Conservation (phyloP, 164 flowering plant species). For the Vitis labrusca region DNA sequence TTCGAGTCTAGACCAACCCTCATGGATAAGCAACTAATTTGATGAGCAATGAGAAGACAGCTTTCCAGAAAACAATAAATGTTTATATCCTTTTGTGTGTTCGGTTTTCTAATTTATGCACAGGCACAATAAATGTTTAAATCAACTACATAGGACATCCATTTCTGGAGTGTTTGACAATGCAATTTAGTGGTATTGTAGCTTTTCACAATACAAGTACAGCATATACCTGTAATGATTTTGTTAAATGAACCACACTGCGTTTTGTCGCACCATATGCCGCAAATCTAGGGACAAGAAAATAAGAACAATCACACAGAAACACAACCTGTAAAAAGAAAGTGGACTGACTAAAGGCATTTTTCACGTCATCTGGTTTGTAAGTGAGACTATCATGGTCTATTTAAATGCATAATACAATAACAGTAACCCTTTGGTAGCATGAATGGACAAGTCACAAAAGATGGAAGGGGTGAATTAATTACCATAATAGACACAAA, state of each 20-base stretch:
- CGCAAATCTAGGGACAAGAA: conserved; percentile 61
- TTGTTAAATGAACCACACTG: conserved; percentile 94
- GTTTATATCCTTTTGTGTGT: too few relatives aligned
- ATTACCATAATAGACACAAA: too few relatives aligned
- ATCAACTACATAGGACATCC: too few relatives aligned
- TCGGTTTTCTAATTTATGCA: too few relatives aligned
- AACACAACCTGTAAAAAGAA: not conserved
- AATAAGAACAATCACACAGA: conserved; percentile 9
- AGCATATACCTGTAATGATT: conserved; percentile 76
- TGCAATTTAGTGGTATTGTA: not conserved
- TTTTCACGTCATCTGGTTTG: too few relatives aligned
- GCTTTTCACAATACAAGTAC: not conserved
- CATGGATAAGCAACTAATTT: too few relatives aligned
- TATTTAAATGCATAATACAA: not conserved
- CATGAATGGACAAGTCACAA: not conserved
- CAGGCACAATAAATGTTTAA: too few relatives aligned
- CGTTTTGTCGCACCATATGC: conserved; percentile 98
- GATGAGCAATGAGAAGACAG: too few relatives aligned
- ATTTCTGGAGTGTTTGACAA: too few relatives aligned
- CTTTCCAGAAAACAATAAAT: too few relatives aligned
- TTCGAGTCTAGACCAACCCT: too few relatives aligned
- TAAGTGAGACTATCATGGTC: not conserved
- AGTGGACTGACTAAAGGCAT: too few relatives aligned
- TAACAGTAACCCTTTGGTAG: not conserved
- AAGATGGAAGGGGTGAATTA: not conserved